Evolutionary conservation across 768 basidiomycete species (phyloP).

Genomic region (Mycena crocata): DNA sequence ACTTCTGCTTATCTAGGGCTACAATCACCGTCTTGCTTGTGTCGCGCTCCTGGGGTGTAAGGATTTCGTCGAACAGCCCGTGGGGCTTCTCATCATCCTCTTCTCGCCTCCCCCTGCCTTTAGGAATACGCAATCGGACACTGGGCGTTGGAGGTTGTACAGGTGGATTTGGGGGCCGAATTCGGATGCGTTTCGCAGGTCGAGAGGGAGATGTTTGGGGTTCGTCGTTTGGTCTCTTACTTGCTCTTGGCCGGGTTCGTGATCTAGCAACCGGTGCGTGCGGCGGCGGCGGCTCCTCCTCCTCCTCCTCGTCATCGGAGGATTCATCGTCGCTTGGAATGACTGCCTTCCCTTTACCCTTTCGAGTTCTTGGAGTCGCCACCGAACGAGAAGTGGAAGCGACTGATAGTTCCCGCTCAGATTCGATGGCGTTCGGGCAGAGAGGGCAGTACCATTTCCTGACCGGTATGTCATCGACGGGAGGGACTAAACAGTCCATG

Average conservation of each 20-base stretch:
- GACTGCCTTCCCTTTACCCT: conserved; percentile 47
- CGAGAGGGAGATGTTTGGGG: conserved; percentile 41
- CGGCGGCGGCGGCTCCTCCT: conserved; percentile 46
- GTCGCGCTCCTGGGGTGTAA: conserved; percentile 77
- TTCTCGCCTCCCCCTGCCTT: conserved; percentile 75
- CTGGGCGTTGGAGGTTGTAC: conserved; percentile 47
- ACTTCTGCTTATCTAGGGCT: conserved; percentile 71
- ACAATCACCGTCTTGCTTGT: conserved; percentile 74
- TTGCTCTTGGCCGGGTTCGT: conserved; percentile 37
- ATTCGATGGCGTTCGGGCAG: conserved; percentile 53
- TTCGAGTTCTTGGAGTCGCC: conserved; percentile 41
- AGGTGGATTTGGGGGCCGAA: conserved; percentile 52
- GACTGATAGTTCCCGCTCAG: conserved; percentile 49
- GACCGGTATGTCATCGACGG: conserved; percentile 75
- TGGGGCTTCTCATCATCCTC: conserved; percentile 69
- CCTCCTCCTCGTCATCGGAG: conserved; percentile 49
- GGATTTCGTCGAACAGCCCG: conserved; percentile 88
- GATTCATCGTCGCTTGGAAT: conserved; percentile 42
- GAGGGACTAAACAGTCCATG: conserved; percentile 81
- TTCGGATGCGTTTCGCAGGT: conserved; percentile 59
- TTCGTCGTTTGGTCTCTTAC: conserved; percentile 38
- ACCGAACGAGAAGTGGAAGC: conserved; percentile 53
- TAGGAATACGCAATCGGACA: conserved; percentile 66
- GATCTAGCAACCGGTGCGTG: conserved; percentile 33
- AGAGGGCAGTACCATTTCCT: conserved; percentile 83